These are phyloP conservation scores for Mentha longifolia DNA, from an alignment of 257 asterid species.

Conservation along the genomic window DNA sequence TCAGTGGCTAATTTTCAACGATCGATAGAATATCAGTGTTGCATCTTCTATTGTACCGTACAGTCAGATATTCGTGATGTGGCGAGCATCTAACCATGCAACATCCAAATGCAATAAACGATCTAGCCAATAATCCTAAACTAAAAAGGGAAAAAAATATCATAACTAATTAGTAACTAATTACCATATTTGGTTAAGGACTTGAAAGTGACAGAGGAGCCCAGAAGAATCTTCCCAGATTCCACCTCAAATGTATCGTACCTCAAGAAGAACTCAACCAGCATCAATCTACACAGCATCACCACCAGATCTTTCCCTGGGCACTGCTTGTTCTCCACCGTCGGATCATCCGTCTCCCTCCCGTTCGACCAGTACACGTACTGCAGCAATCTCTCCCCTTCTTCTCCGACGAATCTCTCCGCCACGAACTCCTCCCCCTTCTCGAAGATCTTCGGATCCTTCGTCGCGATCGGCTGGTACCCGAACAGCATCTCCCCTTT, in stretches of 20 bases:
- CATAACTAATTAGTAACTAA: neutral
- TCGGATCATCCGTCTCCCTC: constrained; percentile 57
- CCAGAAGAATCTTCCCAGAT: constrained; percentile 39
- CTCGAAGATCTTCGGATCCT: constrained; percentile 56
- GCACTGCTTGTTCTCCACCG: constrained; percentile 66
- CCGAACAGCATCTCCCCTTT: constrained; percentile 84
- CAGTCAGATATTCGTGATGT: too few species aligned
- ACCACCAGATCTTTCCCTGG: constrained; percentile 63
- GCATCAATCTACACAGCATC: constrained; percentile 55
- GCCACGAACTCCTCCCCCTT: constrained; percentile 50
- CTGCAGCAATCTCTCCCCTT: constrained; percentile 53
- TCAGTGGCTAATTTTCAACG: too few species aligned
- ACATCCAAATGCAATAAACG: too few species aligned
- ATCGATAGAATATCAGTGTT: too few species aligned
- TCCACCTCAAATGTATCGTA: constrained; percentile 61
- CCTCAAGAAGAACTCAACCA: constrained; percentile 71
- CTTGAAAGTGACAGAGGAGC: constrained; percentile 54
- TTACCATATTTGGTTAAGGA: constrained; percentile 33
- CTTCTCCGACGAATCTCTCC: constrained; percentile 66
- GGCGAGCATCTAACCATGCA: too few species aligned
- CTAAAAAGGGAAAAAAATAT: too few species aligned
- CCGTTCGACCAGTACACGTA: constrained; percentile 85
- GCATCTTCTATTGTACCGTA: too few species aligned
- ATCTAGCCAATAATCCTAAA: too few species aligned
- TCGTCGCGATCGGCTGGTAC: constrained; percentile 71